phyloP scores from a whole-genome alignment of 179 eudicot species.

The Pouteria campechiana region DNA sequence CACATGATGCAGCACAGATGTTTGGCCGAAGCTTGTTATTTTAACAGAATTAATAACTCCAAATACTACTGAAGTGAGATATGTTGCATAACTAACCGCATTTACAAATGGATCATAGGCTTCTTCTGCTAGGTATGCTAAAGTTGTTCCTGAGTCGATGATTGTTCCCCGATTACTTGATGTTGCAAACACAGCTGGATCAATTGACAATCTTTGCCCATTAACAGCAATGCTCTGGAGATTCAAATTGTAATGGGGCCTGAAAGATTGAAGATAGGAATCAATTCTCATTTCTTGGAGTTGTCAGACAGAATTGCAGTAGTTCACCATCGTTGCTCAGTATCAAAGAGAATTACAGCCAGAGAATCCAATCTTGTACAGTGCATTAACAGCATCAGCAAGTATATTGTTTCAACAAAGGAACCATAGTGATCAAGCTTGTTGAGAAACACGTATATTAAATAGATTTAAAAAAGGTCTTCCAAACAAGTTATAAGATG shows the following conservation, averaged over 20 bases:
- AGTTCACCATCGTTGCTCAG: too few relatives aligned
- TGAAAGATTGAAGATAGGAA: constrained; percentile 18
- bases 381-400: too few relatives aligned
- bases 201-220: constrained; percentile 55
- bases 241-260: constrained; percentile 88
- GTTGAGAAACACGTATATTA: too few relatives aligned
- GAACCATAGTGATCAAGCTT: too few relatives aligned
- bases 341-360: too few relatives aligned
- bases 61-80: neutral
- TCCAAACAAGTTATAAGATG: too few relatives aligned
- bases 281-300: constrained; percentile 8
- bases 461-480: too few relatives aligned
- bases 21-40: neutral
- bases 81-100: constrained; percentile 42
- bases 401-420: too few relatives aligned
- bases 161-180: constrained; percentile 69
- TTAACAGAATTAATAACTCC: neutral
- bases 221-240: constrained; percentile 76
- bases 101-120: constrained; percentile 78
- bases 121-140: constrained; percentile 84
- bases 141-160: constrained; percentile 92
- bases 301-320: too few relatives aligned
- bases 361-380: too few relatives aligned
- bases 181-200: constrained; percentile 58
- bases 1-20: neutral